A percentile compares a stretch with the other conserved stretches of the same genome.
phyloP scores from a whole-genome alignment of 495 filamentous ascomycete genomes.

The Alectoria sarmentosa region DNA sequence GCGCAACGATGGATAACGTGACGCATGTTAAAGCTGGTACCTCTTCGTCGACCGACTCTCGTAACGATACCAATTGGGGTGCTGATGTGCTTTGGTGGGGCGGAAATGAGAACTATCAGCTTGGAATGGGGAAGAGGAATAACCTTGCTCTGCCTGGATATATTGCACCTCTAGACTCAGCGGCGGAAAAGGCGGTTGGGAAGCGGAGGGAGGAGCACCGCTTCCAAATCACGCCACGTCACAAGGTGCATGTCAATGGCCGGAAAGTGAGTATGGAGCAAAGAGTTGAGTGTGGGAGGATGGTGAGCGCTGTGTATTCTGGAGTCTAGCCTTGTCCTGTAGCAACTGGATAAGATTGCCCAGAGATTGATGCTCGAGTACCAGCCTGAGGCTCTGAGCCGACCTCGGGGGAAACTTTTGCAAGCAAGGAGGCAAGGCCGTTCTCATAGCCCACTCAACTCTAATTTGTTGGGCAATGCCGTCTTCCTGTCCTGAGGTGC shows the following conservation, averaged over 20 bases:
- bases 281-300: conserved; percentile 78
- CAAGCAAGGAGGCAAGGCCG: no score
- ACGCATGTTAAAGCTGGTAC: conserved; percentile 50
- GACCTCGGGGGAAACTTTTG: no score
- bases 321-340: conserved; percentile 22
- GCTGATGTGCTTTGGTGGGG: conserved; percentile 89
- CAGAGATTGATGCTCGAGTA: no score
- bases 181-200: conserved; percentile 41
- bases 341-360: no score
- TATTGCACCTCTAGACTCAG: conserved; percentile 63
- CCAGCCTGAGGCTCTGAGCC: no score
- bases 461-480: no score
- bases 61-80: conserved; percentile 70
- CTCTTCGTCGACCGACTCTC: conserved; percentile 39
- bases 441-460: no score
- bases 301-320: conserved; percentile 76
- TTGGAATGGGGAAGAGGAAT: conserved; percentile 83
- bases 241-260: conserved; percentile 55
- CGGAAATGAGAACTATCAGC: conserved; percentile 86
- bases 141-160: conserved; percentile 68
- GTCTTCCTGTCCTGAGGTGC: no score
- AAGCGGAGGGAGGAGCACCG: conserved; percentile 58
- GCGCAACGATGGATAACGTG: conserved; percentile 74
- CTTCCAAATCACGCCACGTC: conserved; percentile 77
- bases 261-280: conserved; percentile 73